Evolutionary conservation across 2,329 filamentous ascomycete genomes (phyloP).

Genomic region (Cadophora sp.): DNA sequence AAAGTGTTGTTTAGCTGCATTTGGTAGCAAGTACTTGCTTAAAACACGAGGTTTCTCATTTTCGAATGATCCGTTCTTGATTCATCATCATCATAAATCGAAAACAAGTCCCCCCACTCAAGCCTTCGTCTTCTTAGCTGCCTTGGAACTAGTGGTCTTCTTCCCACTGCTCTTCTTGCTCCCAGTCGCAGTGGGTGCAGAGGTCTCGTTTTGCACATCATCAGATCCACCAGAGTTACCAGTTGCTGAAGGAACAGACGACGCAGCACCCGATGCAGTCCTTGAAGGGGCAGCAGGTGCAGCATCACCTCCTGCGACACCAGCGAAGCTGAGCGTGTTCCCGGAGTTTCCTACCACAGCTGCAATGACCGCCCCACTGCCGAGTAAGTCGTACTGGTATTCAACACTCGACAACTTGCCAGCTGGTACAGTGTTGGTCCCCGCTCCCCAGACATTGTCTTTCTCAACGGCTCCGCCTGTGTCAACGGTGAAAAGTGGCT

Average conservation of each 20-base stretch:
- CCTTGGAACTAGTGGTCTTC: background rate
- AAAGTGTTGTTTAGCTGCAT: too few species aligned
- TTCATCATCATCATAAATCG: background rate
- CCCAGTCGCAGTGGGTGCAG: background rate
- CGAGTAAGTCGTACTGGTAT: conserved; percentile 54
- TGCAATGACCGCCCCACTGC: conserved; percentile 17
- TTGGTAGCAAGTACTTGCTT: too few species aligned
- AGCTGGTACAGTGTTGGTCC: conserved; percentile 54
- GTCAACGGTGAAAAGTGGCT: conserved; percentile 53
- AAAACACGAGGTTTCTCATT: too few species aligned
- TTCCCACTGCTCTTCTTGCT: background rate
- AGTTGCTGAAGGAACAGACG: background rate
- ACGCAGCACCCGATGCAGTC: background rate
- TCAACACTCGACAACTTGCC: conserved; percentile 59
- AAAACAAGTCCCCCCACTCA: background rate
- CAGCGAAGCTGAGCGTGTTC: conserved; percentile 43
- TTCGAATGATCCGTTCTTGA: too few species aligned
- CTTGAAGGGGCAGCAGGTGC: background rate
- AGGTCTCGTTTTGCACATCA: background rate
- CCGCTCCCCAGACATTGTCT: conserved; percentile 55
- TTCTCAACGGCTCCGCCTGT: conserved; percentile 52
- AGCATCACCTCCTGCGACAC: background rate
- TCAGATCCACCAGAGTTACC: background rate
- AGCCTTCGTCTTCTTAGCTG: background rate
- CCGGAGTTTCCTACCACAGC: conserved; percentile 44